Evolutionary conservation across 768 basidiomycete species (phyloP), one percentile per base, ranked within the genome.

Genomic region (Coprinellus micaceus): DNA sequence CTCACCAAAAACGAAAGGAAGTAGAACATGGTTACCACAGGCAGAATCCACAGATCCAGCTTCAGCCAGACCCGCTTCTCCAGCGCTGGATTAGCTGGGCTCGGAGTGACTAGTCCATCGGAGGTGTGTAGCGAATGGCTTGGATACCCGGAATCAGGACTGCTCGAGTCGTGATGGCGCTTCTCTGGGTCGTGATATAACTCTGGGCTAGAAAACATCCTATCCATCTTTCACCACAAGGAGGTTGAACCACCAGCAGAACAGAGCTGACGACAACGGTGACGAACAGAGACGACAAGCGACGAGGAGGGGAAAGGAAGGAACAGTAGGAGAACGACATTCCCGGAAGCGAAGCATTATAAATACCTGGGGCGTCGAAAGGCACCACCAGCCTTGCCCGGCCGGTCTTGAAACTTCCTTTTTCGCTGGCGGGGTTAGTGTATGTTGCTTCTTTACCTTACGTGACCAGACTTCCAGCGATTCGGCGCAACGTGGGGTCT

Each of bases 1-100:
- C 75, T 44, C 53, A 83, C 82, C 66, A 83, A 57, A 64, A 83
- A 82, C 33, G 80, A 80, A 17, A 82, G 68, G 13, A 82, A 67
- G 58, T 82, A 79, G 56, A 81, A 79, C 25, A 80, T 73, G 21
- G 78, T 69, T 7, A 78, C 76, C 13, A 82, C 61, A 1, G 81
- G 80, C 24, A 82, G 66, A 37, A 82, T 66, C 65, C 72, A 74
- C 56, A 71, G 57, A 56, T 83, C 80, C 30, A 82, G 65, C 61
- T 82, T 83, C 54, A 71, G 69, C 77, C 79, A 81, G 22, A 79
- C 77, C 19, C 54, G 64, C 25, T 60, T 64, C 54, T 81, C 79
- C 43, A 81, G 66, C 24, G 56, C 64, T 4, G 65, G 61, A 57
- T 75, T 67, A 17, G 66, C 33, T n/a, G n/a, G n/a, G n/a, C n/a